A percentile compares a stretch with the other conserved stretches of the same genome.
These are phyloP conservation scores for Salix purpurea DNA, from an alignment of 345 rosid genomes.

Conservation along the genomic window DNA sequence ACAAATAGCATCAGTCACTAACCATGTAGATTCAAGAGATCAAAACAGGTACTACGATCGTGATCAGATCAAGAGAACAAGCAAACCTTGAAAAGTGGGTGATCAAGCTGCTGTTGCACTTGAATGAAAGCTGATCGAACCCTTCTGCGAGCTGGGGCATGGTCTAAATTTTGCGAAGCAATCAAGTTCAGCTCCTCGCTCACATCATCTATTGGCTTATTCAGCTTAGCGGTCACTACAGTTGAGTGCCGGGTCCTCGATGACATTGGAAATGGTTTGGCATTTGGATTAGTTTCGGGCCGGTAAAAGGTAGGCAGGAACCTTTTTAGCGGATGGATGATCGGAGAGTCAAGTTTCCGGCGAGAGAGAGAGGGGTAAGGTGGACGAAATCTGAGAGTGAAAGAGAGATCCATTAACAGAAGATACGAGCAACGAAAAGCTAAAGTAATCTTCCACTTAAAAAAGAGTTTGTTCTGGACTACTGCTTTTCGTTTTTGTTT, in stretches of 20 bases:
- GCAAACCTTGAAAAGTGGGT: slow-evolving; percentile 72
- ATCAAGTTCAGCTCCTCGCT: slow-evolving; percentile 60
- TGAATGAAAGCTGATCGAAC: slow-evolving; percentile 69
- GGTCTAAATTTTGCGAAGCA: slow-evolving; percentile 64
- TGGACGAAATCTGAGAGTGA: slow-evolving; percentile 13
- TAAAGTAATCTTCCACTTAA: not conserved
- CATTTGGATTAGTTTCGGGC: not conserved
- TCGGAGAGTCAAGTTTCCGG: slow-evolving; percentile 15
- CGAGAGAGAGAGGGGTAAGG: slow-evolving; percentile 7
- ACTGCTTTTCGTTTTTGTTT: not conserved
- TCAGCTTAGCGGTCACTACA: slow-evolving; percentile 17
- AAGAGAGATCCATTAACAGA: slow-evolving; percentile 28
- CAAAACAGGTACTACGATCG: not conserved
- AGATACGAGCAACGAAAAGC: not conserved
- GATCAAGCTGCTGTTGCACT: slow-evolving; percentile 72
- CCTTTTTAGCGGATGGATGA: slow-evolving; percentile 7
- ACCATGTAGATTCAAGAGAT: not conserved
- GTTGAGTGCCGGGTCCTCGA: not conserved
- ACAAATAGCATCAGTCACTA: not conserved
- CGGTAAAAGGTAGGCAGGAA: not conserved
- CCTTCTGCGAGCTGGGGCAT: slow-evolving; percentile 63
- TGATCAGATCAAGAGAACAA: not conserved
- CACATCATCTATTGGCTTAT: slow-evolving; percentile 46
- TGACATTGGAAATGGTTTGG: not conserved
- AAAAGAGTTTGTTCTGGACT: not conserved